Percentiles rank a stretch among this genome's conserved stretches.
phyloP scores from a whole-genome alignment of 257 asterid genomes.

The Cynanchum wilfordii region DNA sequence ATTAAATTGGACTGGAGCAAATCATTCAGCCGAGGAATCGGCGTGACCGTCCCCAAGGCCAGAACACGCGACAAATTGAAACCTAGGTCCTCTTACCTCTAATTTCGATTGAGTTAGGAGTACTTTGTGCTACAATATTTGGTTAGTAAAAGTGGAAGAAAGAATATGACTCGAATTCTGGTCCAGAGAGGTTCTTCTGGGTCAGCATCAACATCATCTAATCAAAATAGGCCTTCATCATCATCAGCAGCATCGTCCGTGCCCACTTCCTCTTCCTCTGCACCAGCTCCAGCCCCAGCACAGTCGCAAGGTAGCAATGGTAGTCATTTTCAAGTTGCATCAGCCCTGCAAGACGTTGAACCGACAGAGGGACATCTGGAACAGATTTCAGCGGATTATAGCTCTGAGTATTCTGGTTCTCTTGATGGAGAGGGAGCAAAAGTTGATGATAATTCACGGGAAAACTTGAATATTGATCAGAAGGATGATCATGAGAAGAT shows the following conservation, averaged over 20 bases:
- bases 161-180: slow-evolving; percentile 77
- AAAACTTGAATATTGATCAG: slow-evolving; percentile 29
- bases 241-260: slow-evolving; percentile 32
- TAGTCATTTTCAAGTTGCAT: slow-evolving; percentile 30
- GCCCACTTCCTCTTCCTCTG: slow-evolving; percentile 42
- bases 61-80: slow-evolving; percentile 82
- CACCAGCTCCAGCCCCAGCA: slow-evolving; percentile 44
- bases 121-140: slow-evolving; percentile 19
- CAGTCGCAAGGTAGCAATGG: slow-evolving; percentile 38
- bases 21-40: slow-evolving; percentile 77
- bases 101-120: slow-evolving; percentile 32
- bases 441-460: slow-evolving; percentile 43
- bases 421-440: slow-evolving; percentile 30
- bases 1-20: slow-evolving; percentile 58
- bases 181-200: slow-evolving; percentile 86
- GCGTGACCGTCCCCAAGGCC: slow-evolving; percentile 80
- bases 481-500: slow-evolving; percentile 32
- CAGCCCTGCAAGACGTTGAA: slow-evolving; percentile 54
- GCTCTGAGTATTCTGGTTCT: slow-evolving; percentile 32
- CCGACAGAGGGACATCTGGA: slow-evolving; percentile 47
- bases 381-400: slow-evolving; percentile 43
- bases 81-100: slow-evolving; percentile 43
- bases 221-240: slow-evolving; percentile 27
- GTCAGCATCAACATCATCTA: slow-evolving; percentile 58
- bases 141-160: slow-evolving; percentile 28